Evolutionary conservation across 768 basidiomycete genomes (phyloP).

Genomic region (Atractiella rhizophila): DNA sequence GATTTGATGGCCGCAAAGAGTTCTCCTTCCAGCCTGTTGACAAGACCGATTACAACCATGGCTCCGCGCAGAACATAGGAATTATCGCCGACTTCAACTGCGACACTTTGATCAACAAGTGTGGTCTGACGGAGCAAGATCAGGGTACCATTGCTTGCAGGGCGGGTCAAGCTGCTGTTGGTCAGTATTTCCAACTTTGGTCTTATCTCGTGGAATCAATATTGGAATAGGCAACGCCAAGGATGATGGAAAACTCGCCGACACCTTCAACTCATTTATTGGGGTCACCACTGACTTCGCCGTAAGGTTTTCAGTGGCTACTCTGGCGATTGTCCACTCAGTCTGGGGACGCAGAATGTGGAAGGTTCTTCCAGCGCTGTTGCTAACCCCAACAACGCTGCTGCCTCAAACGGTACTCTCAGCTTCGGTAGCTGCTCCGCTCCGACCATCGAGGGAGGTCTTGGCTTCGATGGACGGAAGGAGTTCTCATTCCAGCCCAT

Average conservation of each 20-base stretch:
- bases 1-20: conserved; percentile 33
- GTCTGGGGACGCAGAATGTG: neutral
- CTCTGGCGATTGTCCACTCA: neutral
- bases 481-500: conserved; percentile 34
- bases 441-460: neutral
- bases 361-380: neutral
- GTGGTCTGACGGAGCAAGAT: conserved; percentile 23
- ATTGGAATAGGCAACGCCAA: too few relatives aligned
- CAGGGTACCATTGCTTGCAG: conserved; percentile 25
- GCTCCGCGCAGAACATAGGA: conserved; percentile 34
- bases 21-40: conserved; percentile 33
- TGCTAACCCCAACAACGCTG: neutral
- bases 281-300: conserved; percentile 34
- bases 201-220: too few relatives aligned
- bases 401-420: neutral
- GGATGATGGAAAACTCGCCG: conserved; percentile 21
- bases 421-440: neutral
- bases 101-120: conserved; percentile 31
- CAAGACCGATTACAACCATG: conserved; percentile 30
- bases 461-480: conserved; percentile 31
- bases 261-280: conserved; percentile 37
- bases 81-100: conserved; percentile 34
- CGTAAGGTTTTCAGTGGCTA: neutral
- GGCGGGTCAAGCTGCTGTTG: conserved; percentile 18
- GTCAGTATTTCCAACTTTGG: conserved; percentile 17